Conservation (phyloP, 208 protist genomes). For the Leptomonas pyrrhocoris region DNA sequence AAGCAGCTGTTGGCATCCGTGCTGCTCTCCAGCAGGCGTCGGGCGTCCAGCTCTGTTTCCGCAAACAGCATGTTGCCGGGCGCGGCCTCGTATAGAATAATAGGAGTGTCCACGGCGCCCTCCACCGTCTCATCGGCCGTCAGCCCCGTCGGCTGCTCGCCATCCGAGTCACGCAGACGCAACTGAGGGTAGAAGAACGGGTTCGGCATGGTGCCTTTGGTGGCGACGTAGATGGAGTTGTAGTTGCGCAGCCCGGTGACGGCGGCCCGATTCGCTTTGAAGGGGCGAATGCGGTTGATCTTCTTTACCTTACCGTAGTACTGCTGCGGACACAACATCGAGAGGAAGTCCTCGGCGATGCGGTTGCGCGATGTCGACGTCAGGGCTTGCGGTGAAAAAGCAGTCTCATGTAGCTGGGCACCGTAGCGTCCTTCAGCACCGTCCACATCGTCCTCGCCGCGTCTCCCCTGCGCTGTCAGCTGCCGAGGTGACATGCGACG, state of each 20-base stretch:
- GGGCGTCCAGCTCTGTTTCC: slow-evolving; percentile 70
- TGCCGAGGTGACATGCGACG: slow-evolving; percentile 17
- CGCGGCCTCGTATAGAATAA: slow-evolving; percentile 83
- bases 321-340: slow-evolving; percentile 84
- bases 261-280: slow-evolving; percentile 43
- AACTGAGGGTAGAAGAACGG: slow-evolving; percentile 81
- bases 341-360: slow-evolving; percentile 78
- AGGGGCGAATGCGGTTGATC: slow-evolving; percentile 61
- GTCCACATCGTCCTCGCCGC: background rate
- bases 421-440: background rate
- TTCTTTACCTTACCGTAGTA: slow-evolving; percentile 86
- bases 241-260: slow-evolving; percentile 52
- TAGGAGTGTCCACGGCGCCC: slow-evolving; percentile 56
- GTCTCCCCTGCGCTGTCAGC: background rate
- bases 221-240: slow-evolving; percentile 83
- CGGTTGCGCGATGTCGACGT: slow-evolving; percentile 46
- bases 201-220: slow-evolving; percentile 76
- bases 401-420: slow-evolving; percentile 11
- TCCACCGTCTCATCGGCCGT: slow-evolving; percentile 10
- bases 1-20: slow-evolving; percentile 71
- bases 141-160: slow-evolving; percentile 11
- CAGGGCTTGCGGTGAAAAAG: slow-evolving; percentile 38
- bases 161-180: slow-evolving; percentile 59
- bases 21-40: slow-evolving; percentile 55
- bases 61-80: slow-evolving; percentile 90